Percentiles rank a stretch among this genome's conserved stretches.
Conservation (phyloP, 495 filamentous ascomycete genomes). For the Lasiosphaeris hirsuta region DNA sequence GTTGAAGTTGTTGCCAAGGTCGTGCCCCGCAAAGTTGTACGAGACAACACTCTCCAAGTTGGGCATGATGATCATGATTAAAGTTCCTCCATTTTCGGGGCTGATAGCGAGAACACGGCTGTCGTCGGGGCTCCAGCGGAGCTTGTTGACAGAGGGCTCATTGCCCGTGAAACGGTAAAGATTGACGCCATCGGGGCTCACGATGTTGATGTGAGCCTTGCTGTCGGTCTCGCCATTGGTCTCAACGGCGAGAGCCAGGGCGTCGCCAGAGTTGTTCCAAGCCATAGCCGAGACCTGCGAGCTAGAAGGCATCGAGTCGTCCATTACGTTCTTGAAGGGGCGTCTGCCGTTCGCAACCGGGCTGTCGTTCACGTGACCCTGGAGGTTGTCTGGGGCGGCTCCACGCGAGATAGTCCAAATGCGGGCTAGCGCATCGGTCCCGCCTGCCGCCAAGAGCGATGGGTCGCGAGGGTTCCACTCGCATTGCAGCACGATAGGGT, state of each 20-base stretch:
- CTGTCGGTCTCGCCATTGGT: conserved; percentile 35
- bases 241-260: conserved; percentile 68
- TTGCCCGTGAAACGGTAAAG: conserved; percentile 43
- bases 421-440: conserved; percentile 72
- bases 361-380: conserved; percentile 42
- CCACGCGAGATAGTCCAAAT: conserved; percentile 68
- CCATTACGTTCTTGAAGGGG: conserved; percentile 38
- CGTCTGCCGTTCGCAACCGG: conserved; percentile 12
- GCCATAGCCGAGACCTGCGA: conserved; percentile 60
- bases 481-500: conserved; percentile 61
- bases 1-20: conserved; percentile 39
- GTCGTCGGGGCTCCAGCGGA: conserved; percentile 59
- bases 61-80: conserved; percentile 51
- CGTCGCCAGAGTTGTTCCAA: conserved; percentile 65
- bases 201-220: conserved; percentile 65
- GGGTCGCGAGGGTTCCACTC: conserved; percentile 77
- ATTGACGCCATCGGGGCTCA: conserved; percentile 56
- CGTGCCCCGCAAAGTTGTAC: conserved; percentile 41
- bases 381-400: conserved; percentile 40
- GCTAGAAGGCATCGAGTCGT: conserved; percentile 43
- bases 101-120: conserved; percentile 54
- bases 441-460: conserved; percentile 68
- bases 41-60: conserved; percentile 35
- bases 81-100: conserved; percentile 45
- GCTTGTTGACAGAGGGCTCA: conserved; percentile 52